These are phyloP conservation scores for Taxillus chinensis DNA, from an alignment of 164 flowering plant species.

Conservation along the genomic window DNA sequence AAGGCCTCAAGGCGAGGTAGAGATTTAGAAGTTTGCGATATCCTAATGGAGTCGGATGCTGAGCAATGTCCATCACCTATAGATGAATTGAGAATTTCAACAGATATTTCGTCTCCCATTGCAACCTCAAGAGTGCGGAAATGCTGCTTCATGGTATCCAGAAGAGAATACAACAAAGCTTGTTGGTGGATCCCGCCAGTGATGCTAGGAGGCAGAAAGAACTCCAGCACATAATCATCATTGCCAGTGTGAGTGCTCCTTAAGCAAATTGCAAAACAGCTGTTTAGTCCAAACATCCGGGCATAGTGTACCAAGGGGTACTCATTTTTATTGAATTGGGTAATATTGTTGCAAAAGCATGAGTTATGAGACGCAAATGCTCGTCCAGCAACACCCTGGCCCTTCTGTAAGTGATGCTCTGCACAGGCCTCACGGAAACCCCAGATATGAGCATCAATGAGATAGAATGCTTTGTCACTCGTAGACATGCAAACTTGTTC, in stretches of 20 bases:
- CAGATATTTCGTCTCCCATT: conserved; percentile 24
- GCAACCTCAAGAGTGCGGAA: conserved; percentile 59
- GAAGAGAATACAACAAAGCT: conserved; percentile 46
- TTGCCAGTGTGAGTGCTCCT: conserved; percentile 64
- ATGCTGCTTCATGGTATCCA: conserved; percentile 61
- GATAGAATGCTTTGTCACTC: conserved; percentile 77
- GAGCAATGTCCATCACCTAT: conserved; percentile 21
- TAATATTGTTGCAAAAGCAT: conserved; percentile 67
- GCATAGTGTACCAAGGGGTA: conserved; percentile 97
- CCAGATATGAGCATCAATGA: conserved; percentile 90
- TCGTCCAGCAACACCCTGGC: conserved; percentile 89
- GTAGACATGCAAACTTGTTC: conserved; percentile 93
- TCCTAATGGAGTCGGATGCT: conserved; percentile 19
- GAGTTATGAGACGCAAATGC: conserved; percentile 56
- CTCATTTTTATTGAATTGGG: conserved; percentile 69
- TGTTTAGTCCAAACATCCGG: conserved; percentile 62
- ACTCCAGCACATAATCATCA: conserved; percentile 85
- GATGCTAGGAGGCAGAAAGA: conserved; percentile 66
- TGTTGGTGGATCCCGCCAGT: conserved; percentile 39
- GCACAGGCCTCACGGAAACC: conserved; percentile 92
- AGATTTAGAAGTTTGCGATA: conserved; percentile 14
- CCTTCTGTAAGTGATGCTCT: conserved; percentile 90
- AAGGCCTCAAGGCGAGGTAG: conserved; percentile 17
- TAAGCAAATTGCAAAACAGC: conserved; percentile 79
- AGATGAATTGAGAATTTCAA: conserved; percentile 47